A percentile compares a stretch with the other conserved stretches of the same genome.
Conservation (phyloP, 495 filamentous ascomycete genomes). For the Symbiotaphrina buchneri region DNA sequence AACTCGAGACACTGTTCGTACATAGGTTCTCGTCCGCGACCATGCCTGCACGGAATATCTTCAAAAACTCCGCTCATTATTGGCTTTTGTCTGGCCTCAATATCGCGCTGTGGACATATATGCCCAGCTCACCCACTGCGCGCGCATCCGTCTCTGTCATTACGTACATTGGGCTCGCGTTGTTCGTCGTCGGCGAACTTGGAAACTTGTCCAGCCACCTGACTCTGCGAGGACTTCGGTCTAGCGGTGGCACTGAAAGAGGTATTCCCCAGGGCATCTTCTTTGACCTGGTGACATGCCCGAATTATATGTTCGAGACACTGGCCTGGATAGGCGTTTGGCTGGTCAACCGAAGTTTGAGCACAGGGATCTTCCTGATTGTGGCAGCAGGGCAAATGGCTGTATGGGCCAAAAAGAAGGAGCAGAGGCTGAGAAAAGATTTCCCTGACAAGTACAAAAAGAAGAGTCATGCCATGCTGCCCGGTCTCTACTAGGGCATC, state of each 20-base stretch:
- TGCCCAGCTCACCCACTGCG: slow-evolving; percentile 38
- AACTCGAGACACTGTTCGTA: slow-evolving; percentile 81
- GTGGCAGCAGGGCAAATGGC: slow-evolving; percentile 56
- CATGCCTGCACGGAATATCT: slow-evolving; percentile 71
- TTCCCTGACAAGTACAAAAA: slow-evolving; percentile 78
- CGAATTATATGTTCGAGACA: slow-evolving; percentile 91
- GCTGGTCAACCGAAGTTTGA: slow-evolving; percentile 54
- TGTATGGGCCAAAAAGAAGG: slow-evolving; percentile 79
- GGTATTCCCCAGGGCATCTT: slow-evolving; percentile 74
- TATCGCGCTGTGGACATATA: slow-evolving; percentile 70
- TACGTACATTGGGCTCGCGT: slow-evolving; percentile 35
- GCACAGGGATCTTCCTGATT: slow-evolving; percentile 44
- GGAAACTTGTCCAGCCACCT: slow-evolving; percentile 62
- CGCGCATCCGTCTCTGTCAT: slow-evolving; percentile 19
- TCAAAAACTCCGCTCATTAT: slow-evolving; percentile 84
- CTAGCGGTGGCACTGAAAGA: slow-evolving; percentile 58
- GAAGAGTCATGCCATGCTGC: slow-evolving; percentile 64
- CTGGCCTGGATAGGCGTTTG: slow-evolving; percentile 62
- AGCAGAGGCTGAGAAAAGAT: slow-evolving; percentile 68
- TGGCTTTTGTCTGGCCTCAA: slow-evolving; percentile 68
- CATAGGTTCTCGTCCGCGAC: slow-evolving; percentile 89
- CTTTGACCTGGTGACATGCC: slow-evolving; percentile 77
- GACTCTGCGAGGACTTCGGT: slow-evolving; percentile 49
- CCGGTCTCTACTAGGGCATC: slow-evolving; percentile 29
- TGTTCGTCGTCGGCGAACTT: slow-evolving; percentile 57